Evolutionary conservation across 2,329 filamentous ascomycete genomes (phyloP), one percentile per base, ranked within the genome.

Genomic region (Dothistroma pini): DNA sequence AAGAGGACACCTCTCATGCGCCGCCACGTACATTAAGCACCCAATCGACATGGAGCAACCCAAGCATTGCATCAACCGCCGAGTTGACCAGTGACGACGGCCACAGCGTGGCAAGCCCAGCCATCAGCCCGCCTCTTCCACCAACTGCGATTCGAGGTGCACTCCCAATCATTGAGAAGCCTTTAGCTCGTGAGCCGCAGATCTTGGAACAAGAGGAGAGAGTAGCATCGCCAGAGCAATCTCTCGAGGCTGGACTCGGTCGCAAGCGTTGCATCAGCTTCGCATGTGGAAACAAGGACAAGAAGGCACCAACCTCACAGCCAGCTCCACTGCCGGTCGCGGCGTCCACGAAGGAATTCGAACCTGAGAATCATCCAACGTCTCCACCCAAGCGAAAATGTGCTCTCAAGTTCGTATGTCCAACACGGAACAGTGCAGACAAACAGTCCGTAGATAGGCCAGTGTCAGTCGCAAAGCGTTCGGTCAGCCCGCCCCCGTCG

Each of bases 211-310:
- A 75, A 31, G 75, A 78, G 7, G 73, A 74, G 32, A 65, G 63
- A 47, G 63, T 68, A 44, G 65, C 73, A 21, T 63, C 66, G 5
- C 71, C 70, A 4, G 85, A 89, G 70, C 79, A 83, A 14, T 79
- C 81, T 35, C 79, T 89, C 1, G 86, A 88, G 71, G 84, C 82
- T n/a, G 81, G 79, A 11, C 77, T 87, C 56, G 88, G 86, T 54
- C 89, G 90, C 71, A 96, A 93, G 78, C 86, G 93, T 62, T 93
- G 90, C 75, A 97, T 97, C 68, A 93, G 89, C 62, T 97, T 97
- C 75, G 92, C 91, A 35, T 97, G 93, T 74, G 84, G 84, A 41
- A 90, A 88, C 71, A 81, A 85, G 8, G 77, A 78, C 29, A 69
- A 75, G 32, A 80, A 79, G 65, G 75, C 77, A 55, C 73, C 76